Conservation (phyloP, 2,329 filamentous ascomycete species). For the Sarocladium oryzae region DNA sequence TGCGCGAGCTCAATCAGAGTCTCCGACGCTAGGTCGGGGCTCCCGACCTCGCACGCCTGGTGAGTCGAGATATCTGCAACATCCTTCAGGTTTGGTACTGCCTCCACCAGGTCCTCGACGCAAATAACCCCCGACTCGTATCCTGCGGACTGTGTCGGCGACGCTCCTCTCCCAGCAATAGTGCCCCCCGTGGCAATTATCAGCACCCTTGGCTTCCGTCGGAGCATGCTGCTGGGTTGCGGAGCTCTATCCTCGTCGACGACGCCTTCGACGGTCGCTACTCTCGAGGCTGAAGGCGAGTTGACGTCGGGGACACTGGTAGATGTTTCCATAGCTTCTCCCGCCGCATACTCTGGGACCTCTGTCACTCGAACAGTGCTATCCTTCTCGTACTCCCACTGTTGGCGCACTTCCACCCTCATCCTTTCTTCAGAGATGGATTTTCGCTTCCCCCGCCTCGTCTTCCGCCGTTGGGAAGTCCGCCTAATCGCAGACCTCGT, state of each 20-base stretch:
- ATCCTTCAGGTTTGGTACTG: conserved; percentile 47
- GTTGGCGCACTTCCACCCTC: background rate
- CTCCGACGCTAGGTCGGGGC: conserved; percentile 38
- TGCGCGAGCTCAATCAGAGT: conserved; percentile 42
- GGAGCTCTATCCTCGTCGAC: background rate
- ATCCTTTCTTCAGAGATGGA: background rate
- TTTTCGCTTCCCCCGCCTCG: background rate
- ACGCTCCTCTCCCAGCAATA: conserved; percentile 39
- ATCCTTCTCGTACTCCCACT: background rate
- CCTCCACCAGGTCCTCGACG: conserved; percentile 44
- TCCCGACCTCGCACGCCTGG: conserved; percentile 44
- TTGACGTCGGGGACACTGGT: background rate
- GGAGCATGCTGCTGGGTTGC: too few relatives aligned
- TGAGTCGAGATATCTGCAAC: conserved; percentile 48
- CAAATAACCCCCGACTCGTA: conserved; percentile 34
- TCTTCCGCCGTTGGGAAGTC: background rate
- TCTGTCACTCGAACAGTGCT: background rate
- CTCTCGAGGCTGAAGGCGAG: background rate
- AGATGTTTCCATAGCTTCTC: background rate
- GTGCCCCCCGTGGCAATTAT: conserved; percentile 54
- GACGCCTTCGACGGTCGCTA: background rate
- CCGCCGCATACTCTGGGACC: background rate
- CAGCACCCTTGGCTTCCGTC: conserved; percentile 40
- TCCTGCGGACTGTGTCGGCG: background rate
- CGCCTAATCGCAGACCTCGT: background rate